phyloP scores from a whole-genome alignment of 1,284 basidiomycete genomes.

The Moesziomyces sp. region DNA sequence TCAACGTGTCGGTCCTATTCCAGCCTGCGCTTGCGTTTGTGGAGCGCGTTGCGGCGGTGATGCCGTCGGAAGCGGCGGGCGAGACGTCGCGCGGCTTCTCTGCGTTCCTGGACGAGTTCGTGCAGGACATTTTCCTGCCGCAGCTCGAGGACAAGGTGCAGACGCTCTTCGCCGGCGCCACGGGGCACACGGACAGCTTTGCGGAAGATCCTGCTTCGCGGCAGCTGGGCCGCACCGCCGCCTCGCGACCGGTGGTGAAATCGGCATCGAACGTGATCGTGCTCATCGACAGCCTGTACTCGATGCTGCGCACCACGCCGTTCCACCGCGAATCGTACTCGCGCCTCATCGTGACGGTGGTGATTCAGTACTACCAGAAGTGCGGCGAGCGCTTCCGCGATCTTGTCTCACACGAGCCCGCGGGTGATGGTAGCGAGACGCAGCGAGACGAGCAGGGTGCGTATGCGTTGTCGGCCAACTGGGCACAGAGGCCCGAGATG shows the following conservation, averaged over 20 bases:
- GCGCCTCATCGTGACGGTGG: conserved; percentile 90
- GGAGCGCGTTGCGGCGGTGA: conserved; percentile 71
- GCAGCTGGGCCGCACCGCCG: conserved; percentile 4
- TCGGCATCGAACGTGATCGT: conserved; percentile 86
- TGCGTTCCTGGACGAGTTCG: conserved; percentile 89
- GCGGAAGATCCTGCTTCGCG: conserved; percentile 39
- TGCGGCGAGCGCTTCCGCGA: conserved; percentile 88
- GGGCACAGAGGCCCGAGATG: conserved; percentile 75
- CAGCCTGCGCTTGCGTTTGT: conserved; percentile 91
- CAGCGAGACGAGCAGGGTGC: neutral
- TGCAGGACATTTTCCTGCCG: conserved; percentile 89
- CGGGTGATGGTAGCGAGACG: neutral
- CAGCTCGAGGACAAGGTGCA: conserved; percentile 92
- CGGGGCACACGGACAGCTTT: conserved; percentile 76
- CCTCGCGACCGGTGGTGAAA: conserved; percentile 81
- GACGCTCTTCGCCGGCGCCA: conserved; percentile 46
- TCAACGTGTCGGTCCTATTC: conserved; percentile 93
- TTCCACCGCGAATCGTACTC: conserved; percentile 89
- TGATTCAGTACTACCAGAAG: conserved; percentile 95
- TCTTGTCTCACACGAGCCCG: conserved; percentile 71
- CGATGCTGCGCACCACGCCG: conserved; percentile 91
- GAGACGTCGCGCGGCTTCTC: conserved; percentile 73
- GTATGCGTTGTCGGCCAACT: conserved; percentile 48
- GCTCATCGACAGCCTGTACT: conserved; percentile 89
- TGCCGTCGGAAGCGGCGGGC: conserved; percentile 59